Conservation (phyloP, 306 rosid genomes). For the Dryas octopetala region DNA sequence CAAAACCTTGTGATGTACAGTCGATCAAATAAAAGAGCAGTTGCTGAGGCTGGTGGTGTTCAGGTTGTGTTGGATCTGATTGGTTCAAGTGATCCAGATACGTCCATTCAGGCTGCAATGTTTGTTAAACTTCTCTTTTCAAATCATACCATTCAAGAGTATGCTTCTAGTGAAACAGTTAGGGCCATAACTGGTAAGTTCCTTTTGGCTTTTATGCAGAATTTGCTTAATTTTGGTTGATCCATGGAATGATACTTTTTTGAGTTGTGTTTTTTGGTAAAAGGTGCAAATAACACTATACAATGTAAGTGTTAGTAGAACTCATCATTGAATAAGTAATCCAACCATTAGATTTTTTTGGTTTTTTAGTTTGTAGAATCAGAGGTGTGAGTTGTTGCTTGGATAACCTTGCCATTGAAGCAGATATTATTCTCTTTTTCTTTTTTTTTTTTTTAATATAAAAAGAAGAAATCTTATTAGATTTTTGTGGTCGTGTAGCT, state of each 20-base stretch:
- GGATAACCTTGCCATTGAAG: neutral
- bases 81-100: constrained; percentile 92
- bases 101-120: constrained; percentile 97
- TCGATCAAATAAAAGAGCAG: constrained; percentile 93
- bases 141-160: constrained; percentile 95
- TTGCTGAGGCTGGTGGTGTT: constrained; percentile 99
- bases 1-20: constrained; percentile 99
- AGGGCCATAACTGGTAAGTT: constrained; percentile 90
- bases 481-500: constrained; percentile 53
- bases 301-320: neutral
- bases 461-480: neutral
- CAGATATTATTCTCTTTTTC: neutral
- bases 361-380: neutral
- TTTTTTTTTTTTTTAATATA: too few species aligned
- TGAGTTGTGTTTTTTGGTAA: neutral
- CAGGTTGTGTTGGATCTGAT: constrained; percentile 96
- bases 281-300: neutral
- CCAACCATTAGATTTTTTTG: neutral
- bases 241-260: neutral
- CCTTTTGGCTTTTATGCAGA: constrained; percentile 26
- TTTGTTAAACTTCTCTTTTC: constrained; percentile 94
- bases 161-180: constrained; percentile 98
- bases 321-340: constrained; percentile 9
- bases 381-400: neutral
- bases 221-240: constrained; percentile 7